Evolutionary conservation across 495 filamentous ascomycete species (phyloP), one percentile per base, ranked within the genome.

Genomic region (Xylaria palmicola): DNA sequence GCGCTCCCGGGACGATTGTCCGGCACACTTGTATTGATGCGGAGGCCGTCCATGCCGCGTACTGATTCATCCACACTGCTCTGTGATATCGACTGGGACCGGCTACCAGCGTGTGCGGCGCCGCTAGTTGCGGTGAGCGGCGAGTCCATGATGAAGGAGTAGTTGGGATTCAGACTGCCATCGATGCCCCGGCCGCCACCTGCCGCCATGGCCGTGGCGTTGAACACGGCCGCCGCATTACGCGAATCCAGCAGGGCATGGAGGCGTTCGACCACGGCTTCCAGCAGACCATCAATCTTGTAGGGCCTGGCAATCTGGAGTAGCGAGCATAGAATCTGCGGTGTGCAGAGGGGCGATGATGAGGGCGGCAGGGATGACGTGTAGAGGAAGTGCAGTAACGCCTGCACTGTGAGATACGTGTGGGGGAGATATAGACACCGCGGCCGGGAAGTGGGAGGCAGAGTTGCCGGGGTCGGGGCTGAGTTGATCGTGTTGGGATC

Each of bases 191-290:
- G 81, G 1, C 95, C 94, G 26, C 93, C 92, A 1, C 95, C 94
- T 7, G 95, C 95, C 3, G 93, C 95, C 94, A 98, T 98, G 48
- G 94, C 94, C 0, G 93, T 92, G 0, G 95, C 94, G 64, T 98
- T 98, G 83, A 98, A 98, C 13, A 98, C 91, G 15, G 95, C 94
- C 0, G 94, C 95, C 0, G 94, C 93, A 68, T 98, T 98, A 49
- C 92, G 83, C 12, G 88, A 91, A 66, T 98, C 95, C 3, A 98
- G 86, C 7, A 93, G 85, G 56, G 90, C 85, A 69, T 98, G 94
- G 6, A 98, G 85, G 19, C 93, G 88, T 71, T 96, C 91, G 12
- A 98, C 90, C 6, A 90, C 88, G 1, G 91, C 91, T 74, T 98
- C 94, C 0, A 98, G 81, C 1, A 98, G 84, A 0, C 94, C 94